Evolutionary conservation across 2,329 filamentous ascomycete genomes (phyloP), one percentile per base, ranked within the genome.

Genomic region (Chaetomiaceae sp.): DNA sequence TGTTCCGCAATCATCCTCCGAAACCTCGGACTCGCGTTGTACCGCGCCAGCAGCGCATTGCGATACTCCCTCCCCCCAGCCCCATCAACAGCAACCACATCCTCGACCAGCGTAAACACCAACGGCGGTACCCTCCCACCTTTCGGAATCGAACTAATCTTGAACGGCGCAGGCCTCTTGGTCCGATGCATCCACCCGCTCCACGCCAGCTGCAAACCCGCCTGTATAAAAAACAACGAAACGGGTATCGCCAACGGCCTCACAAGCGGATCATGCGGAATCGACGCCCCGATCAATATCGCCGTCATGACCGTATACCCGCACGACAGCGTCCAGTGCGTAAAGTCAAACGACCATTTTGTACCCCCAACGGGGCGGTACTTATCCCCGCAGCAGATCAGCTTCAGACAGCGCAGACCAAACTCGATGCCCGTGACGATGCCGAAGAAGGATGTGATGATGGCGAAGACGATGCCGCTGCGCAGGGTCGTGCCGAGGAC

Each of bases 1-100:
- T 81, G 72, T 47, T 74, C 70, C 47, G 74, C 74, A 5, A 83
- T 70, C 72, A 82, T 76, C 25, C 69, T 69, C 40, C 79, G 70
- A 61, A 83, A 83, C 49, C 73, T 71, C 51, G 73, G 73, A 53
- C 79, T 83, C 3, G 75, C 75, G 12, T 76, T 69, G 58, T 82
- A 83, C 57, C 80, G 69, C 36, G 71, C 74, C 46, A 75, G 69
- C 19, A 83, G 63, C 0, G 75, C 75, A 60, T 75, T 70, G 40
- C 80, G 72, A 58, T 78, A 83, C 2, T 70, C 74, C 53, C 76
- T 73, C 1, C 79, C 80, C 9, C 81, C 83, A 3, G 75, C 78
- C 19, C 82, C 84, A 63, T 87, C 85, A 37, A 88, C 84, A 4
- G 81, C 83, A 14, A 85, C 77, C 22, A 86, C 76, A 61, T 88